Evolutionary conservation across 345 rosid species (phyloP).

Genomic region (Carallia pectinifolia): DNA sequence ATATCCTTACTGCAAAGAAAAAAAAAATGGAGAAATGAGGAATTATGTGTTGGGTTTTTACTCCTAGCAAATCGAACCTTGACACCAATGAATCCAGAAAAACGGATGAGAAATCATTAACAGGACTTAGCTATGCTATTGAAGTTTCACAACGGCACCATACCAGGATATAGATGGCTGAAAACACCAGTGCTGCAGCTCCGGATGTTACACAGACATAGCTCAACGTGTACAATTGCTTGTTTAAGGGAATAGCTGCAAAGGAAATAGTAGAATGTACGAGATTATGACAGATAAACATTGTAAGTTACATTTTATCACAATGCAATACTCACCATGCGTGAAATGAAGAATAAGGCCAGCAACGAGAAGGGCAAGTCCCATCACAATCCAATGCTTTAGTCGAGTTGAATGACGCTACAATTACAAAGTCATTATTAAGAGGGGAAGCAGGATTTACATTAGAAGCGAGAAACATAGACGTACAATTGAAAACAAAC

Average conservation of each 20-base stretch:
- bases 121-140: not conserved
- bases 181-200: conserved; percentile 73
- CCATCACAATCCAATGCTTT: conserved; percentile 70
- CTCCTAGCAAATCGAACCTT: too few relatives aligned
- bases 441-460: conserved; percentile 9
- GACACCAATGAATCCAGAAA: too few relatives aligned
- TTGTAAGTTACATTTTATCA: not conserved
- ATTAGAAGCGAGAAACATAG: not conserved
- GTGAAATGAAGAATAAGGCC: conserved; percentile 70
- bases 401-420: conserved; percentile 67
- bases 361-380: conserved; percentile 49
- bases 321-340: conserved; percentile 45
- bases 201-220: conserved; percentile 84
- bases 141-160: conserved; percentile 4
- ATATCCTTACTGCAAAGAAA: too few relatives aligned
- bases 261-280: conserved; percentile 3
- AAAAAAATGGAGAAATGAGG: too few relatives aligned
- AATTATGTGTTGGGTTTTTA: too few relatives aligned
- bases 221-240: conserved; percentile 79
- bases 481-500: conserved; percentile 24
- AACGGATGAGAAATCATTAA: not conserved
- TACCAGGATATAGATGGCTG: conserved; percentile 65
- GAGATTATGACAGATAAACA: not conserved
- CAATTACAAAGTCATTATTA: conserved; percentile 7
- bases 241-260: conserved; percentile 79